Evolutionary conservation across 225 moss, liverwort and hornwort species (phyloP).

Genomic region (Bryum argenteum): DNA sequence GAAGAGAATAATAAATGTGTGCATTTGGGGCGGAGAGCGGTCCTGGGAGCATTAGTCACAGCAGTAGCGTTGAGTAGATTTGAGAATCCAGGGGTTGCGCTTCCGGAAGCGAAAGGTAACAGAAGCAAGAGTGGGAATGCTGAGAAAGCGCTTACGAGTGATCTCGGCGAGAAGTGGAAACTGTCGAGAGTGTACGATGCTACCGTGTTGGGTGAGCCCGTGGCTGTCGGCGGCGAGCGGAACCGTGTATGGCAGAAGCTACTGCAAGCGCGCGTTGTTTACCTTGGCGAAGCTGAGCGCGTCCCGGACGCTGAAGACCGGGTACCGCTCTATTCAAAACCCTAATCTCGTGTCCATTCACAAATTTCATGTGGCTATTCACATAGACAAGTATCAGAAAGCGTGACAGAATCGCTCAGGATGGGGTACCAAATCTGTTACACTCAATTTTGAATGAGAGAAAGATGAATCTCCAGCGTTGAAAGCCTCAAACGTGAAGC

Average conservation of each 20-base stretch:
- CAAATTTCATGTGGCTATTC: not conserved
- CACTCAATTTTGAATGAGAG: not conserved
- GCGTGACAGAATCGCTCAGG: too few species aligned
- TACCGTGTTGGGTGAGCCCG: constrained; percentile 81
- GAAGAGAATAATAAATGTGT: constrained; percentile 20
- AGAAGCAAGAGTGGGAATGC: constrained; percentile 9
- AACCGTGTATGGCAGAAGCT: constrained; percentile 80
- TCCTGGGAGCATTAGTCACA: constrained; percentile 56
- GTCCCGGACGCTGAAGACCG: constrained; percentile 78
- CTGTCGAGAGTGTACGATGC: constrained; percentile 81
- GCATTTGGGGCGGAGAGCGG: constrained; percentile 64
- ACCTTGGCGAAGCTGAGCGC: constrained; percentile 84
- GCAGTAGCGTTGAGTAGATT: constrained; percentile 49
- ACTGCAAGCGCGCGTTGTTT: constrained; percentile 77
- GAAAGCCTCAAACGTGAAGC: not conserved
- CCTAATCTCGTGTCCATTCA: constrained; percentile 2
- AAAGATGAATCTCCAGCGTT: not conserved
- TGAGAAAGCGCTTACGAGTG: constrained; percentile 28
- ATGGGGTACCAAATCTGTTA: too few species aligned
- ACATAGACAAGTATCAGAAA: not conserved
- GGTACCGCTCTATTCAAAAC: constrained; percentile 36
- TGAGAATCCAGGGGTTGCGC: constrained; percentile 39
- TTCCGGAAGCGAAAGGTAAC: constrained; percentile 28
- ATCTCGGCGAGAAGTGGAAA: constrained; percentile 40
- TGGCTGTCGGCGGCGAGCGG: constrained; percentile 58